Base-by-base conservation (phyloP, 805 yeast genomes). In the Yarrowia alimentaria region DNA sequence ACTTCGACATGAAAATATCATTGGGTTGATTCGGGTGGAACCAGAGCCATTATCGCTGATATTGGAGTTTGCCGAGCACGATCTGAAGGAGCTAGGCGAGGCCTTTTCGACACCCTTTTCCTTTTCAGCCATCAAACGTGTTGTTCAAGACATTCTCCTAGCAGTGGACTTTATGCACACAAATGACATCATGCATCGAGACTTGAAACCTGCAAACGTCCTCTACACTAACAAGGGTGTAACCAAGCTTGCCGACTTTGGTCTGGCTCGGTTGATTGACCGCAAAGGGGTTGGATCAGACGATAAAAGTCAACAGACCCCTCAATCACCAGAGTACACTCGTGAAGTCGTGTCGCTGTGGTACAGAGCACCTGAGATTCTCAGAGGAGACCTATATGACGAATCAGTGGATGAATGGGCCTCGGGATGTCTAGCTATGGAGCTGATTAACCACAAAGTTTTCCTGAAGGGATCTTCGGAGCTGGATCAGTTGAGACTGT, bases 191-290 rank as follows among this genome's bases (percentile, higher is more conserved):
- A 90, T 91, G 33, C 99, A 91, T 63, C 69, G 98, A 54, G 98
- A 91, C 64, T 85, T 91, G 49, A 91, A 90, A 63, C 95, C 97
- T 1, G 98, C 96, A 0, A 91, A 91, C 64, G 79, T 91, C 18
- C 68, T 91, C 25, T 64, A 90, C 13, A 81, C 87, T 14, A 75
- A 75, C 2, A 67, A 73, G 10, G 90, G 94, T 3, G 81, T 77
- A 8, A 91, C 88, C 11, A 93, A 91, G 60, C 74, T 91, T 42
- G 97, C 96, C 2, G 99, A 91, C 65, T 91, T 91, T 66, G 98
- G 98, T 1, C 96, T 91, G 9, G 95, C 98, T 1, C 86, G 97
- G 0, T 85, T 81, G 58, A 72, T 79, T 4, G 73, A 40, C 5
- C 5, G 9, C 4, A 18, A 40, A 5, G 47, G n/a, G n/a, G n/a